Percentiles rank a stretch among this genome's conserved stretches.
These are phyloP conservation scores for Nakazawaea peltata DNA, from an alignment of 805 yeast species.

Conservation along the genomic window DNA sequence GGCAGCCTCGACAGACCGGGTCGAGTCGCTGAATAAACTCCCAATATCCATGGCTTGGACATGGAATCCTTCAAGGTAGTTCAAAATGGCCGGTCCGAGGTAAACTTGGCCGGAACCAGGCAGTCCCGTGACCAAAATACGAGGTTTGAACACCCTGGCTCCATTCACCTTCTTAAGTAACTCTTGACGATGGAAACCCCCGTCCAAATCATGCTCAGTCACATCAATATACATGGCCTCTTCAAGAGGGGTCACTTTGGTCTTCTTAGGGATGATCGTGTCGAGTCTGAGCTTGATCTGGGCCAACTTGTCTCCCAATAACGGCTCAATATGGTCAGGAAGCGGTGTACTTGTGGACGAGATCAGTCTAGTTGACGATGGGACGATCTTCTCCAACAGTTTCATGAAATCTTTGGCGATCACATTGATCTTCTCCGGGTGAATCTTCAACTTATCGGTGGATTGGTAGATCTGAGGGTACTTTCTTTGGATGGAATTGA, in stretches of 20 bases:
- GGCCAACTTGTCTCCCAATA: constrained; percentile 45
- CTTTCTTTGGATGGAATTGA: constrained; percentile 82
- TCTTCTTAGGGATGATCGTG: constrained; percentile 51
- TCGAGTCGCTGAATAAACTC: constrained; percentile 66
- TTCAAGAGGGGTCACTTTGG: constrained; percentile 50
- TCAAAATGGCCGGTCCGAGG: constrained; percentile 71
- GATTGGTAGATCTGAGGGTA: constrained; percentile 89
- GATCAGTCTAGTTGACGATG: constrained; percentile 85
- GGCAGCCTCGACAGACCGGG: constrained; percentile 75
- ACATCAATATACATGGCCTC: constrained; percentile 62
- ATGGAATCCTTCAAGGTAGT: constrained; percentile 81
- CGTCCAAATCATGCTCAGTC: constrained; percentile 46
- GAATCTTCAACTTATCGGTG: constrained; percentile 62
- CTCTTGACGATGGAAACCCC: constrained; percentile 65
- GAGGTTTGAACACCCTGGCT: constrained; percentile 73
- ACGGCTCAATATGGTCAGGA: constrained; percentile 62
- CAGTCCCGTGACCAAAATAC: constrained; percentile 64
- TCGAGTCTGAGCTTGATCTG: constrained; percentile 41
- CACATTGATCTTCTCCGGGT: constrained; percentile 65
- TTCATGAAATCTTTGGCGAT: constrained; percentile 77
- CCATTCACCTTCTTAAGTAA: constrained; percentile 29
- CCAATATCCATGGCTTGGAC: constrained; percentile 82
- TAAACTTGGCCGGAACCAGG: constrained; percentile 85
- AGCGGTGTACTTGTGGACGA: constrained; percentile 68
- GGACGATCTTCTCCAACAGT: constrained; percentile 81